phyloP scores from a whole-genome alignment of 768 basidiomycete species.

The Hericium rajendrae region DNA sequence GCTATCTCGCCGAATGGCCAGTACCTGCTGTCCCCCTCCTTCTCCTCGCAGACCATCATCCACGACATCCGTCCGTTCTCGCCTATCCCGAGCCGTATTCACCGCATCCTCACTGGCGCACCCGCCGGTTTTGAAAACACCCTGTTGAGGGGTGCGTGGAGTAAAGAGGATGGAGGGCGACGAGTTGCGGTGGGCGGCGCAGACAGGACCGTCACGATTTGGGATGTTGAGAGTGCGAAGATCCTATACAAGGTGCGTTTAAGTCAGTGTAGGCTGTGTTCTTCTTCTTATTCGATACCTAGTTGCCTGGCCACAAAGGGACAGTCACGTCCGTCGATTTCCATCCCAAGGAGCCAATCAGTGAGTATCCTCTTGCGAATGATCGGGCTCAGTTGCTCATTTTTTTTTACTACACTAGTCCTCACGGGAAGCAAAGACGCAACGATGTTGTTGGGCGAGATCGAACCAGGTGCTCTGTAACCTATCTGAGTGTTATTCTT shows the following conservation, averaged over 20 bases:
- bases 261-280: constrained; percentile 1
- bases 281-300: background rate
- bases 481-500: background rate
- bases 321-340: constrained; percentile 95
- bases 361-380: constrained; percentile 36
- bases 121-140: constrained; percentile 93
- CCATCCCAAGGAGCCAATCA: constrained; percentile 91
- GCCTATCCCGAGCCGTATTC: constrained; percentile 69
- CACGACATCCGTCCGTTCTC: constrained; percentile 95
- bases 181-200: constrained; percentile 86
- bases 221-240: constrained; percentile 74
- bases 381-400: constrained; percentile 1
- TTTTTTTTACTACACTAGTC: constrained; percentile 34
- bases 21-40: constrained; percentile 82
- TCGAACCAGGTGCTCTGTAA: constrained; percentile 46
- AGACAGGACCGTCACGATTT: constrained; percentile 77
- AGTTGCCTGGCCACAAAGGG: constrained; percentile 95
- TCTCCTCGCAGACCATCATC: constrained; percentile 83
- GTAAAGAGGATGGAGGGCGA: constrained; percentile 70
- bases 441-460: constrained; percentile 86
- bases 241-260: constrained; percentile 68
- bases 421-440: constrained; percentile 89
- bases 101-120: constrained; percentile 71
- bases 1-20: constrained; percentile 81
- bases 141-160: constrained; percentile 81